Evolutionary conservation across 352 stramenopile species (phyloP).

Genomic region (Phytophthora melonis): DNA sequence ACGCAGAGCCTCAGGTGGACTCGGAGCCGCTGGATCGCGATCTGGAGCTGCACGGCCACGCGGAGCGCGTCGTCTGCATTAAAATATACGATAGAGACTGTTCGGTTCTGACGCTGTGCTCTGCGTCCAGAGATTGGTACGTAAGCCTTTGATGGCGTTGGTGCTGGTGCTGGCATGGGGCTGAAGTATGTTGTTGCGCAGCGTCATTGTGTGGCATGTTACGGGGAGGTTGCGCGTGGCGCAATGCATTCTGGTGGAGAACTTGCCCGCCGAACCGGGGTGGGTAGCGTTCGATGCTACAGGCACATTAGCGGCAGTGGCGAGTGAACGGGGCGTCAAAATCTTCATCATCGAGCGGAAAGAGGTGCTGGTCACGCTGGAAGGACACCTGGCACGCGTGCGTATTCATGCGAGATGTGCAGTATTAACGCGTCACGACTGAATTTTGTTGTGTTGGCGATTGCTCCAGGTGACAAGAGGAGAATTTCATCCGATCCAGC

Average conservation of each 20-base stretch:
- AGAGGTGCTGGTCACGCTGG: slow-evolving; percentile 69
- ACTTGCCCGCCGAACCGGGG: slow-evolving; percentile 47
- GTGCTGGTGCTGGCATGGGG: not conserved
- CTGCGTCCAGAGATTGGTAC: slow-evolving; percentile 75
- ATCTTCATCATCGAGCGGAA: slow-evolving; percentile 62
- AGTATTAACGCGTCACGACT: not conserved
- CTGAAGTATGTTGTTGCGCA: slow-evolving; percentile 19
- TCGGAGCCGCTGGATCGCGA: slow-evolving; percentile 31
- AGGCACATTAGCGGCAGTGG: slow-evolving; percentile 65
- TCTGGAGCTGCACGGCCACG: slow-evolving; percentile 65
- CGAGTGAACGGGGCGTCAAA: slow-evolving; percentile 58
- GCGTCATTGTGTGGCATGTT: slow-evolving; percentile 74
- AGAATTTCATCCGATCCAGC: slow-evolving; percentile 76
- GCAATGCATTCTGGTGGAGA: slow-evolving; percentile 56
- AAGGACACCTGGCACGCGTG: slow-evolving; percentile 75
- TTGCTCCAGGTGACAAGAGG: slow-evolving; percentile 65
- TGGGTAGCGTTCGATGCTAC: slow-evolving; percentile 75
- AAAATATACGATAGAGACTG: slow-evolving; percentile 34
- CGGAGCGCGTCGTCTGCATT: slow-evolving; percentile 53
- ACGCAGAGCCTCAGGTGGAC: slow-evolving; percentile 35
- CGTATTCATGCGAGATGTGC: slow-evolving; percentile 1
- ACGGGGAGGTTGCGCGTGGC: slow-evolving; percentile 31
- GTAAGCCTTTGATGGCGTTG: not conserved
- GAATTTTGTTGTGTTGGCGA: not conserved
- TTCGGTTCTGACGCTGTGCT: slow-evolving; percentile 50